These are phyloP conservation scores for Coemansia sp. DNA, from an alignment of 371 early-diverging fungal genomes.

Conservation along the genomic window DNA sequence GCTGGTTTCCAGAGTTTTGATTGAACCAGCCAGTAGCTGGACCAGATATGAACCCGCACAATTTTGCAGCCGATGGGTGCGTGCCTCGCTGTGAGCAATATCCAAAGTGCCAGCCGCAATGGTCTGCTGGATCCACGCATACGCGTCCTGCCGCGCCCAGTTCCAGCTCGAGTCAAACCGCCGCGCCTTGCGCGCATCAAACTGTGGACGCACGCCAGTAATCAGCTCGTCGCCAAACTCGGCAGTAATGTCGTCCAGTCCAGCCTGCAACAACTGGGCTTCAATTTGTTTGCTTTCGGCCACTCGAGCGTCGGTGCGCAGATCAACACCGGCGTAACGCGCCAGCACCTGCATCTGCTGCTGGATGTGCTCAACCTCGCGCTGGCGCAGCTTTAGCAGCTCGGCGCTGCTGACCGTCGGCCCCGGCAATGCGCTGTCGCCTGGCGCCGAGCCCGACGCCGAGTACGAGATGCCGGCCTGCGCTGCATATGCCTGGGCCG, in stretches of 20 bases:
- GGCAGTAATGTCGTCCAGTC: slow-evolving; percentile 61
- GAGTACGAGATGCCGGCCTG: slow-evolving; percentile 71
- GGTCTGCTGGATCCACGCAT: too few species aligned
- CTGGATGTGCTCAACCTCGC: slow-evolving; percentile 73
- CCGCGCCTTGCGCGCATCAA: too few species aligned
- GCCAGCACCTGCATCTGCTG: slow-evolving; percentile 85
- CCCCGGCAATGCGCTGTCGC: slow-evolving; percentile 63
- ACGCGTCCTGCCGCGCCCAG: too few species aligned
- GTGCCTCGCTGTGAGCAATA: slow-evolving; percentile 68
- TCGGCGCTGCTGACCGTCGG: slow-evolving; percentile 83
- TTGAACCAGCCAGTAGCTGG: too few species aligned
- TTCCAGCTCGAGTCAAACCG: too few species aligned
- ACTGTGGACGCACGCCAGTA: too few species aligned
- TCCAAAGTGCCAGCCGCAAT: slow-evolving; percentile 49
- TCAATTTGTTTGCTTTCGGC: slow-evolving; percentile 62
- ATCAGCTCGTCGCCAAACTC: too few species aligned
- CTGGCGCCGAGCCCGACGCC: slow-evolving; percentile 56
- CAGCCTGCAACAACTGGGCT: slow-evolving; percentile 69
- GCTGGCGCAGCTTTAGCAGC: slow-evolving; percentile 76
- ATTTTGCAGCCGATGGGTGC: slow-evolving; percentile 54
- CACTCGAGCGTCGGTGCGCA: slow-evolving; percentile 69
- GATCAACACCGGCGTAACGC: slow-evolving; percentile 80
- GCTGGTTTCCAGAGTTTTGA: too few species aligned
- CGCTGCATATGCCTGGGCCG: slow-evolving; percentile 72
- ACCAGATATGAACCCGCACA: too few species aligned